A percentile compares a stretch with the other conserved stretches of the same genome.
Conservation (phyloP, 2,329 filamentous ascomycete species). For the Capronia coronata region DNA sequence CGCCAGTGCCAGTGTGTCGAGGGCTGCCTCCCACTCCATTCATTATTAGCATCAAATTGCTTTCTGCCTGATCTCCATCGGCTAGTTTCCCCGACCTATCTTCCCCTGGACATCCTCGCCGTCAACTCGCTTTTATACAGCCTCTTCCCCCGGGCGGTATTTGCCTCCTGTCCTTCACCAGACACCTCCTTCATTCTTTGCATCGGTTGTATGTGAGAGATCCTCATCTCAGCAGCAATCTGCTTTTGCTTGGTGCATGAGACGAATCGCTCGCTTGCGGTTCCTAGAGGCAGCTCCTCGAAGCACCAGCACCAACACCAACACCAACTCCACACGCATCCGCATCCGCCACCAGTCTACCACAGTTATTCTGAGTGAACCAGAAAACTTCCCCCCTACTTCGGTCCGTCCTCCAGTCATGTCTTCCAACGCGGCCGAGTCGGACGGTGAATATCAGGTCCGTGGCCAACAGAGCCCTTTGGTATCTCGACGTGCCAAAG, state of each 20-base stretch:
- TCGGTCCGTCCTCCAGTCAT: conserved; percentile 22
- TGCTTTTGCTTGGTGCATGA: conserved; percentile 16
- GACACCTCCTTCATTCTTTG: background rate
- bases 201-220: no score
- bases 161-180: background rate
- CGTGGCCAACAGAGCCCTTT: conserved; percentile 43
- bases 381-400: conserved; percentile 21
- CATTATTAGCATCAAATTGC: background rate
- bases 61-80: conserved; percentile 1
- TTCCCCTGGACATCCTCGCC: no score
- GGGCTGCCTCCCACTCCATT: background rate
- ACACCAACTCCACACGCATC: background rate
- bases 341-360: conserved; percentile 17
- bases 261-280: conserved; percentile 9
- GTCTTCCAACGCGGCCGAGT: conserved; percentile 27
- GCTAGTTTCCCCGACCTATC: background rate
- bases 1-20: background rate
- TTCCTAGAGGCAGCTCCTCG: conserved; percentile 20
- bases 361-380: conserved; percentile 3
- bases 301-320: conserved; percentile 1
- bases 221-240: no score
- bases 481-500: conserved; percentile 42
- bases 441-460: conserved; percentile 31
- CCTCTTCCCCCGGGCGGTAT: no score
- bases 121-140: no score